These are phyloP conservation scores for Bolboschoenoplectus hybrid DNA, from an alignment of 202 grass and related monocot genomes.

Conservation along the genomic window DNA sequence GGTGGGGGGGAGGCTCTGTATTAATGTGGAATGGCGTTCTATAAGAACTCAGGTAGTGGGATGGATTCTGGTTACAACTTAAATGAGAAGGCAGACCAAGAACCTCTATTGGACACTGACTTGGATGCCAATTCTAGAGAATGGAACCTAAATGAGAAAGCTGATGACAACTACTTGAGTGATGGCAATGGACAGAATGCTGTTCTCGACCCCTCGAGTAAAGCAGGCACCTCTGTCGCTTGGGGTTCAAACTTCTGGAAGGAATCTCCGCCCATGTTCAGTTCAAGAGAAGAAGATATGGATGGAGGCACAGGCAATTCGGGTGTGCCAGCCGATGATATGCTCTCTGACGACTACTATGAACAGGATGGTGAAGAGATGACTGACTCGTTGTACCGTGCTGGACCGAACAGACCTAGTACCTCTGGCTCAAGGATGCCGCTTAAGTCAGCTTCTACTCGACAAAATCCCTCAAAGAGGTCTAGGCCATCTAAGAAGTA, in stretches of 20 bases:
- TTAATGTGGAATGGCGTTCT: conserved; percentile 77
- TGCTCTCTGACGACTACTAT: conserved; percentile 97
- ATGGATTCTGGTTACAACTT: conserved; percentile 73
- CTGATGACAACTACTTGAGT: conserved; percentile 57
- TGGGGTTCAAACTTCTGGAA: conserved; percentile 88
- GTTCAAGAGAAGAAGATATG: conserved; percentile 46
- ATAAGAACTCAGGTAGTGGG: conserved; percentile 72
- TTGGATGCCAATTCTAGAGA: conserved; percentile 58
- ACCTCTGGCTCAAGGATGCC: conserved; percentile 57
- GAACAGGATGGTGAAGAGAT: conserved; percentile 89
- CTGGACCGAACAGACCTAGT: conserved; percentile 53
- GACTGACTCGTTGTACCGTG: conserved; percentile 62
- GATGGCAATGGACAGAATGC: conserved; percentile 57
- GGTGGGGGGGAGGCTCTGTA: background rate
- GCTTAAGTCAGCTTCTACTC: conserved; percentile 50
- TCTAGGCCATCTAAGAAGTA: conserved; percentile 58
- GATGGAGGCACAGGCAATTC: conserved; percentile 55
- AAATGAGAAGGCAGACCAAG: conserved; percentile 74
- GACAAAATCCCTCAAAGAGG: conserved; percentile 51
- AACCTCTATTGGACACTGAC: conserved; percentile 54
- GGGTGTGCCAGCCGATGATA: conserved; percentile 77
- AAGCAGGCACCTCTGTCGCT: conserved; percentile 45
- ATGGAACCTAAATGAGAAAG: conserved; percentile 78
- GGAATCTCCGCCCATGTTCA: conserved; percentile 49
- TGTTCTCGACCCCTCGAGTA: conserved; percentile 47